Evolutionary conservation across 2,329 filamentous ascomycete species (phyloP).

Genomic region (Cytospora chrysosperma): DNA sequence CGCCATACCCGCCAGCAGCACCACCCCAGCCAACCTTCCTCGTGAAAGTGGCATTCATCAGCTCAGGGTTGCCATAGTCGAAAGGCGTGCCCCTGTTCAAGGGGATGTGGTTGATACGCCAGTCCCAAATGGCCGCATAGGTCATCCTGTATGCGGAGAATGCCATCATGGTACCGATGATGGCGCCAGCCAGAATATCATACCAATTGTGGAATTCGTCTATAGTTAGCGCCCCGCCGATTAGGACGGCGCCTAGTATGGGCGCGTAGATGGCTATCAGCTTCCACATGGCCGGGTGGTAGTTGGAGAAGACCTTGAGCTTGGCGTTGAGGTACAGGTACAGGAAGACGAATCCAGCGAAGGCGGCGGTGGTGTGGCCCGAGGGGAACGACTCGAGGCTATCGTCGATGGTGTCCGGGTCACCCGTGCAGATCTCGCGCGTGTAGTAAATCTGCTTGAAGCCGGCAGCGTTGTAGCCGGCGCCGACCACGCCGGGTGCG

Average conservation of each 20-base stretch:
- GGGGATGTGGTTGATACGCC: constrained; percentile 66
- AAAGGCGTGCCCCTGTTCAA: constrained; percentile 44
- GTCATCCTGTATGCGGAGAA: constrained; percentile 64
- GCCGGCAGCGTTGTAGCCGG: constrained; percentile 45
- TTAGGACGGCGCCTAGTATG: constrained; percentile 64
- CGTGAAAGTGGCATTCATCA: constrained; percentile 30
- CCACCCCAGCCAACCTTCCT: constrained; percentile 30
- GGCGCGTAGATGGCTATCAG: constrained; percentile 63
- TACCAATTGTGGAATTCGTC: constrained; percentile 77
- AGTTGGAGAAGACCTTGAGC: constrained; percentile 72
- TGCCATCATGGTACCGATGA: constrained; percentile 63
- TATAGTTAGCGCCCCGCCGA: constrained; percentile 68
- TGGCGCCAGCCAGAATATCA: constrained; percentile 63
- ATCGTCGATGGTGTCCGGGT: constrained; percentile 64
- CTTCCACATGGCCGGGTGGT: constrained; percentile 74
- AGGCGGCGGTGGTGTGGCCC: constrained; percentile 72
- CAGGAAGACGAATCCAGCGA: constrained; percentile 69
- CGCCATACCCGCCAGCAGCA: background rate
- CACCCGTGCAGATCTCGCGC: constrained; percentile 67
- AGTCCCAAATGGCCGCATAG: constrained; percentile 69
- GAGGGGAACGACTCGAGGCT: constrained; percentile 69
- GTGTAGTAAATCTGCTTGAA: constrained; percentile 65
- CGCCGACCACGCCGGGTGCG: constrained; percentile 40
- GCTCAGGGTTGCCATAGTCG: constrained; percentile 27
- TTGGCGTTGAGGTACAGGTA: constrained; percentile 76